Percentiles rank a stretch among this genome's conserved stretches.
These are phyloP conservation scores for Botrytis porri DNA, from an alignment of 2,329 filamentous ascomycete genomes.

Conservation along the genomic window DNA sequence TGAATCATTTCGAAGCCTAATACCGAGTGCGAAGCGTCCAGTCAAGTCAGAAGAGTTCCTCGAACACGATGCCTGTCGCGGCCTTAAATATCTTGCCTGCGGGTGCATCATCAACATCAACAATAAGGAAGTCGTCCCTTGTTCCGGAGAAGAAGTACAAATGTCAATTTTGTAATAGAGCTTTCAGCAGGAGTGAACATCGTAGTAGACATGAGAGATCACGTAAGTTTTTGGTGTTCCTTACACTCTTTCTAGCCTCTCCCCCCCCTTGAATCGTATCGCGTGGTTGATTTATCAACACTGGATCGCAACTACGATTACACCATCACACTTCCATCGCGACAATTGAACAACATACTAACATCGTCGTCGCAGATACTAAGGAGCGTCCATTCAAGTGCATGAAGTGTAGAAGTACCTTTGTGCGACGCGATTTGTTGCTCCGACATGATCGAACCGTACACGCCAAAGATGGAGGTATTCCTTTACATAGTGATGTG, in stretches of 20 bases:
- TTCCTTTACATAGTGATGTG: constrained; percentile 89
- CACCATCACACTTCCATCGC: not conserved
- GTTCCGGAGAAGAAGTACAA: constrained; percentile 98
- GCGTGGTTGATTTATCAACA: constrained; percentile 18
- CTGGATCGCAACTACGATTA: constrained; percentile 4
- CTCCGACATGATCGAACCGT: constrained; percentile 97
- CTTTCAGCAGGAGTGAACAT: constrained; percentile 96
- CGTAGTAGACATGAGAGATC: constrained; percentile 95
- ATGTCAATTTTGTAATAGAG: constrained; percentile 96
- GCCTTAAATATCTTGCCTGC: constrained; percentile 54
- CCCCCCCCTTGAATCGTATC: constrained; percentile 25
- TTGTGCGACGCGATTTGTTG: constrained; percentile 93
- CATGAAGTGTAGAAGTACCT: constrained; percentile 96
- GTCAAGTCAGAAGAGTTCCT: constrained; percentile 1
- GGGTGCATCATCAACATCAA: constrained; percentile 60
- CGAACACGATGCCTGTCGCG: constrained; percentile 62
- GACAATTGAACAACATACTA: constrained; percentile 17
- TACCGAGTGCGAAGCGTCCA: constrained; percentile 6
- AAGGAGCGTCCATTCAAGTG: constrained; percentile 99
- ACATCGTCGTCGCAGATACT: constrained; percentile 63
- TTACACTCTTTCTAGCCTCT: constrained; percentile 19
- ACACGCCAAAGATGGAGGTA: constrained; percentile 94
- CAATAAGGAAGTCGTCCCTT: constrained; percentile 70
- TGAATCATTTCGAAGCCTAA: constrained; percentile 19
- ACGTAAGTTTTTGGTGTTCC: constrained; percentile 65